Percentiles rank a stretch among this genome's conserved stretches.
These are phyloP conservation scores for Globisporangium acanthophoron DNA, from an alignment of 352 stramenopile species.

Conservation along the genomic window DNA sequence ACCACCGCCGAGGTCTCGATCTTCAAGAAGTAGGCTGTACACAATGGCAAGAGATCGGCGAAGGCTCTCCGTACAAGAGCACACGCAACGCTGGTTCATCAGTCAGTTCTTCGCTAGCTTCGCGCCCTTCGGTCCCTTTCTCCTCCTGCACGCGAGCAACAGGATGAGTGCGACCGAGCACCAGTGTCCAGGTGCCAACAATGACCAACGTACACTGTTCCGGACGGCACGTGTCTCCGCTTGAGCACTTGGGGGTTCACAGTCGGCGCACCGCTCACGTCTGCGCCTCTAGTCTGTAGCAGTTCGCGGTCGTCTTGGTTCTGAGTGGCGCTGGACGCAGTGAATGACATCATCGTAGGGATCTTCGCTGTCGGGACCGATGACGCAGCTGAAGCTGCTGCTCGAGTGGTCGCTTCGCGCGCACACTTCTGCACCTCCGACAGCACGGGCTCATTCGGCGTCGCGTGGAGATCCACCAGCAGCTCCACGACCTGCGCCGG, in stretches of 20 bases:
- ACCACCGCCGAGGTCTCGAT: slow-evolving; percentile 48
- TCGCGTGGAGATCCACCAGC: slow-evolving; percentile 30
- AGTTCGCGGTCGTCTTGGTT: too few relatives aligned
- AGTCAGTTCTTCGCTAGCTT: slow-evolving; percentile 48
- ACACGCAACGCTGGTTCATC: neutral
- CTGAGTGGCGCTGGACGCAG: neutral
- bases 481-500: slow-evolving; percentile 29
- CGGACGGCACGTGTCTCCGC: slow-evolving; percentile 36
- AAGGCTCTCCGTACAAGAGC: too few relatives aligned
- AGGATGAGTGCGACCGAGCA: neutral
- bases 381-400: neutral
- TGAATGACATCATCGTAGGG: neutral
- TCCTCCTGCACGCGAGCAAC: slow-evolving; percentile 21
- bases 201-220: slow-evolving; percentile 33
- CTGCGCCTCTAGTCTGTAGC: neutral
- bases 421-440: slow-evolving; percentile 21
- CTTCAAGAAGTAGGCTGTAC: slow-evolving; percentile 15
- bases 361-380: neutral
- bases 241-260: slow-evolving; percentile 24
- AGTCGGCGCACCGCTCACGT: neutral
- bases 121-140: slow-evolving; percentile 42
- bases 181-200: too few relatives aligned
- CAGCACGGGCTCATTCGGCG: slow-evolving; percentile 26
- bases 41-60: too few relatives aligned
- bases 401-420: neutral